Conservation (phyloP, 1,284 basidiomycete genomes). For the Trametes sp. region DNA sequence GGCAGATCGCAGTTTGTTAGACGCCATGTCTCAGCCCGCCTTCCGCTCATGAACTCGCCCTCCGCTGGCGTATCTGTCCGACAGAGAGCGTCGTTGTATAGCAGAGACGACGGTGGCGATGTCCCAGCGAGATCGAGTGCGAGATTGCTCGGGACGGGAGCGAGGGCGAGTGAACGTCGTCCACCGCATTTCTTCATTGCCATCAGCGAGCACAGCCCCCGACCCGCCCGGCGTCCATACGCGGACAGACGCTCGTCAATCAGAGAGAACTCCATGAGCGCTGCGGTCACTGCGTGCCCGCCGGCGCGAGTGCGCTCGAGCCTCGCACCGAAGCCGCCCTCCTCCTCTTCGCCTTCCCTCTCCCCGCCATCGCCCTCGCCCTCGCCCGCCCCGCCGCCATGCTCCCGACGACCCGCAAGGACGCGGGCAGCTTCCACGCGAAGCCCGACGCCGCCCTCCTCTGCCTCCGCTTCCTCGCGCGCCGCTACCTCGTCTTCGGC, state of each 20-base stretch:
- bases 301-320: background rate
- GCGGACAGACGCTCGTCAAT: background rate
- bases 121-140: background rate
- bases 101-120: background rate
- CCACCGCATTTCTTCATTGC: too few species aligned
- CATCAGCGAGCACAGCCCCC: background rate
- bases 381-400: slow-evolving; percentile 15
- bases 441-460: slow-evolving; percentile 7
- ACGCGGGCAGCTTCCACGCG: slow-evolving; percentile 1
- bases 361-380: slow-evolving; percentile 3
- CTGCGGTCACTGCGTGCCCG: background rate
- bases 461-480: slow-evolving; percentile 22
- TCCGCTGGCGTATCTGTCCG: background rate
- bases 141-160: background rate
- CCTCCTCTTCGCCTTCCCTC: background rate
- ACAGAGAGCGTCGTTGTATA: background rate
- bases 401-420: slow-evolving; percentile 19
- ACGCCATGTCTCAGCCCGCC: background rate
- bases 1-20: background rate
- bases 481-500: slow-evolving; percentile 24
- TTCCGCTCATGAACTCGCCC: background rate
- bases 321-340: background rate
- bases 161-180: too few species aligned
- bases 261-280: background rate
- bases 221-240: background rate